Evolutionary conservation across 2,329 filamentous ascomycete species (phyloP).

Genomic region (Paracoccidioides lutzii): DNA sequence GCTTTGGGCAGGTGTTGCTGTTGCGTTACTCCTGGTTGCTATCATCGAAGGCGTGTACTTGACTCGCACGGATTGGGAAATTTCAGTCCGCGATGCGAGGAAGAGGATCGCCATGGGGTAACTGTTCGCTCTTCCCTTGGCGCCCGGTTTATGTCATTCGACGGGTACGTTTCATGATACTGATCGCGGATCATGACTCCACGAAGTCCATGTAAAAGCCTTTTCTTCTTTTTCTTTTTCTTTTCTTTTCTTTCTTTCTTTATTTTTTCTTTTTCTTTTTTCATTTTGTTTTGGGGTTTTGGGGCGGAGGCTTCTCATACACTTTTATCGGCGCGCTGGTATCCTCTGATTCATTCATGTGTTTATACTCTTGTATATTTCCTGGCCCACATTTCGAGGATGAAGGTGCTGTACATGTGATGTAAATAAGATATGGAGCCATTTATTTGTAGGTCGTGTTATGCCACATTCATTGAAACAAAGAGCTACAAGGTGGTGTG

Average conservation of each 20-base stretch:
- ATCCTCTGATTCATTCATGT: background rate
- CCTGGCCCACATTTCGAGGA: background rate
- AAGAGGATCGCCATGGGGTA: conserved; percentile 39
- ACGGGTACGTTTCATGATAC: background rate
- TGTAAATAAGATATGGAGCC: background rate
- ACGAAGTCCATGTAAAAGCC: background rate
- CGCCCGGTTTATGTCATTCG: background rate
- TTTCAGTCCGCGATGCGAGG: conserved; percentile 48
- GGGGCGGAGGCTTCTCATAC: background rate
- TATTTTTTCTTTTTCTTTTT: too few species aligned
- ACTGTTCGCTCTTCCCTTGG: too few species aligned
- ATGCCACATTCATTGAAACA: background rate
- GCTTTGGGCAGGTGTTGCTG: conserved; percentile 65
- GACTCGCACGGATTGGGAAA: conserved; percentile 41
- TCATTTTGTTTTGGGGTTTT: background rate
- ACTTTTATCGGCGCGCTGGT: background rate
- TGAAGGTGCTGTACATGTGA: background rate
- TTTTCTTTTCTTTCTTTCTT: too few species aligned
- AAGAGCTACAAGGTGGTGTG: background rate
- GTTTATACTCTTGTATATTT: background rate
- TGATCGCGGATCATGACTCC: background rate
- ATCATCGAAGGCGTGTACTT: conserved; percentile 46
- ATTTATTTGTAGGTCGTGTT: too few species aligned
- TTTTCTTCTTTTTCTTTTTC: too few species aligned
- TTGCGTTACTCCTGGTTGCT: conserved; percentile 52